Conservation (phyloP, 768 basidiomycete species). For the Crepidotus variabilis region DNA sequence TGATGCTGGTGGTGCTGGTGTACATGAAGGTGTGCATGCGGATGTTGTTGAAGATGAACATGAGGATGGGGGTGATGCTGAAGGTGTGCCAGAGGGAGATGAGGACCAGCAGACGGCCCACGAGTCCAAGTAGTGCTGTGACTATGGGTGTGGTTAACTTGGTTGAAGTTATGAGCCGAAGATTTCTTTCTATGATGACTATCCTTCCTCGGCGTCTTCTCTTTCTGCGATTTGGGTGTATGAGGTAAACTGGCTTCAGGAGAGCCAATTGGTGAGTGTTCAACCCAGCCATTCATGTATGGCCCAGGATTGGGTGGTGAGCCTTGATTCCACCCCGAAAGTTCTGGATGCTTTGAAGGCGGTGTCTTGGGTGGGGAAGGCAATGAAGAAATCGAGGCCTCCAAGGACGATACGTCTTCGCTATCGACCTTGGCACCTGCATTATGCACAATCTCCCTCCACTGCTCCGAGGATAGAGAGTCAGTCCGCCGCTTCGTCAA, state of each 20-base stretch:
- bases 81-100: slow-evolving; percentile 4
- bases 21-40: slow-evolving; percentile 3
- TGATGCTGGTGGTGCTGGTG: background rate
- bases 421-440: slow-evolving; percentile 5
- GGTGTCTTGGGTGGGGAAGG: slow-evolving; percentile 22
- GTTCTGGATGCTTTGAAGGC: background rate
- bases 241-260: slow-evolving; percentile 7
- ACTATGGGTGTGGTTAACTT: slow-evolving; percentile 8
- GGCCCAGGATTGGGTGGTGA: background rate
- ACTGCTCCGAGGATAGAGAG: slow-evolving; percentile 26
- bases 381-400: slow-evolving; percentile 23
- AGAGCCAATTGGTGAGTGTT: slow-evolving; percentile 18
- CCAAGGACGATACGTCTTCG: slow-evolving; percentile 7
- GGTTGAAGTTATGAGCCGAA: slow-evolving; percentile 6
- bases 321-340: background rate
- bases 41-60: slow-evolving; percentile 3
- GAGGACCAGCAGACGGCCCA: slow-evolving; percentile 1
- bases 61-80: slow-evolving; percentile 9
- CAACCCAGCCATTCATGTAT: slow-evolving; percentile 36
- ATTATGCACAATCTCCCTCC: slow-evolving; percentile 12
- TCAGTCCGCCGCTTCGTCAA: slow-evolving; percentile 38
- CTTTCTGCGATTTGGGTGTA: slow-evolving; percentile 4
- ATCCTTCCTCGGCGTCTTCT: slow-evolving; percentile 7
- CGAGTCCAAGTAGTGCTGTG: slow-evolving; percentile 7
- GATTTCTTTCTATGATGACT: slow-evolving; percentile 18